Percentiles rank a stretch among this genome's conserved stretches.
Conservation (phyloP, 2,329 filamentous ascomycete species). For the Zasmidium cellare region DNA sequence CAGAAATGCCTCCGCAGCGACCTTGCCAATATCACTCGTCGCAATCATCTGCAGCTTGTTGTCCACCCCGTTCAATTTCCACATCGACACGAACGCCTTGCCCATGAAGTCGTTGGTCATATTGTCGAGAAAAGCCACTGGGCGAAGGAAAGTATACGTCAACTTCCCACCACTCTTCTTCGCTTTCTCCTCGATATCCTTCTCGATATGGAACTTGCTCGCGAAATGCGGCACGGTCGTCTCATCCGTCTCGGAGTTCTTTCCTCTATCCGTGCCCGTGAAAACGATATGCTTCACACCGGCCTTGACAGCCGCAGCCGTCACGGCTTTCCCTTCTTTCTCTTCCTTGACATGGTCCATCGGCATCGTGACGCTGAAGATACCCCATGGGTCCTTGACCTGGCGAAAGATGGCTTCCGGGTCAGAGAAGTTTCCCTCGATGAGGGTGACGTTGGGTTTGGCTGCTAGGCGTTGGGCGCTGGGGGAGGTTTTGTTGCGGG, state of each 20-base stretch:
- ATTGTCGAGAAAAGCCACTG: slow-evolving; percentile 65
- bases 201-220: slow-evolving; percentile 61
- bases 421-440: slow-evolving; percentile 60
- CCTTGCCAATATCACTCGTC: slow-evolving; percentile 45
- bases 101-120: slow-evolving; percentile 48
- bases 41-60: slow-evolving; percentile 40
- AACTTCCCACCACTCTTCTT: slow-evolving; percentile 41
- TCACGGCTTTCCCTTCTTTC: slow-evolving; percentile 57
- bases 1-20: slow-evolving; percentile 52
- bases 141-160: slow-evolving; percentile 63
- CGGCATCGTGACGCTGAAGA: slow-evolving; percentile 28
- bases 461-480: slow-evolving; percentile 51
- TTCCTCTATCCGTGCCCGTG: slow-evolving; percentile 58
- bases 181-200: slow-evolving; percentile 54
- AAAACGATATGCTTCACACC: slow-evolving; percentile 64
- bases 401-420: slow-evolving; percentile 50
- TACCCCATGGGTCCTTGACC: slow-evolving; percentile 28
- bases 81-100: slow-evolving; percentile 50
- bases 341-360: slow-evolving; percentile 44
- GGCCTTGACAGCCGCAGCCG: slow-evolving; percentile 58
- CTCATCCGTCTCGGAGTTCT: slow-evolving; percentile 51
- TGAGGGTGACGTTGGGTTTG: slow-evolving; percentile 52
- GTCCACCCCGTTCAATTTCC: slow-evolving; percentile 33
- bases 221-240: slow-evolving; percentile 64
- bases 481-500: slow-evolving; percentile 55